A percentile compares a stretch with the other conserved stretches of the same genome.
Conservation (phyloP, 108 stramenopile genomes). For the Aurantiochytrium sp. region DNA sequence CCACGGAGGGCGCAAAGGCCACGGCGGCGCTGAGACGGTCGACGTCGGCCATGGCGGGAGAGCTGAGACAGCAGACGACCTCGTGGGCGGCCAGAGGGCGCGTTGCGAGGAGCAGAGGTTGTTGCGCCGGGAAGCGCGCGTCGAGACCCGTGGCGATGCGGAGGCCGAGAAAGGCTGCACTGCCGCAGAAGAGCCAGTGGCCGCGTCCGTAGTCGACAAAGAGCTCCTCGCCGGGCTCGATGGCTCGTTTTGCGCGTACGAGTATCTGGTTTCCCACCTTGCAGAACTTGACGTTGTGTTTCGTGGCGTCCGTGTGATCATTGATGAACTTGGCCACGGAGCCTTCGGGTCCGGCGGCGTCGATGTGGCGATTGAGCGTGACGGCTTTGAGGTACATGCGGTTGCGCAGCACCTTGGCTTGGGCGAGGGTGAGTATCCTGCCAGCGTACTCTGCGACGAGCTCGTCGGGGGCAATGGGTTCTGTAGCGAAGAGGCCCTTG, state of each 20-base stretch:
- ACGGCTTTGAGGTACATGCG: slow-evolving; percentile 12
- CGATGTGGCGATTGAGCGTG: not conserved
- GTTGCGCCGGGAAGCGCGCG: not conserved
- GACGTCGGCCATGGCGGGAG: not conserved
- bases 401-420: slow-evolving; percentile 15
- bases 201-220: not conserved
- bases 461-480: not conserved
- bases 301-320: not conserved
- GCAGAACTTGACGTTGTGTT: not conserved
- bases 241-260: not conserved
- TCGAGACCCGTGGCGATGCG: not conserved
- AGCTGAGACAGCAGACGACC: slow-evolving; percentile 17
- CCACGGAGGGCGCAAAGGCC: not conserved
- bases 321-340: slow-evolving; percentile 11
- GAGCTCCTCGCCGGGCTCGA: not conserved
- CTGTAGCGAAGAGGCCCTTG: not conserved
- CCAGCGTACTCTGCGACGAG: not conserved
- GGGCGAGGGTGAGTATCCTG: not conserved
- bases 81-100: not conserved
- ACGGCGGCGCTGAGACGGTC: not conserved
- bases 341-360: not conserved
- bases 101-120: not conserved
- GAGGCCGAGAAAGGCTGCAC: not conserved
- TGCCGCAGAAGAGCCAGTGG: slow-evolving; percentile 6
- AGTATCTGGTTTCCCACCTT: not conserved